These are phyloP conservation scores for Cordia subcordata DNA, from an alignment of 257 asterid genomes.

Conservation along the genomic window DNA sequence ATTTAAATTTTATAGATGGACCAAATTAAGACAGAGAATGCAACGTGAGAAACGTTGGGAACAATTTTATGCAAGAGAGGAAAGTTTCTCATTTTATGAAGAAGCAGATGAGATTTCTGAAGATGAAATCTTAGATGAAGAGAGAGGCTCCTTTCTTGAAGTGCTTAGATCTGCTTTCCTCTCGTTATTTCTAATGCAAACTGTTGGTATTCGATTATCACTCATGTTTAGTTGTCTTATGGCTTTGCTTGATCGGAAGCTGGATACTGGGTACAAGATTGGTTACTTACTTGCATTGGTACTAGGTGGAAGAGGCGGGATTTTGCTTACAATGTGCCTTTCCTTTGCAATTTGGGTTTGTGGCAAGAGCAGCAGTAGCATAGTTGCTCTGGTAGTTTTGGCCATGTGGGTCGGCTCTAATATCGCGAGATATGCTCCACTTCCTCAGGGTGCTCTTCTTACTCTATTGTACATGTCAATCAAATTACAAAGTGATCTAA, in stretches of 20 bases:
- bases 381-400: constrained; percentile 53
- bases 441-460: constrained; percentile 89
- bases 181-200: constrained; percentile 67
- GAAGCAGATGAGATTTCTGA: constrained; percentile 33
- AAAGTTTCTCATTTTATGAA: constrained; percentile 30
- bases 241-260: constrained; percentile 62
- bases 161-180: constrained; percentile 67
- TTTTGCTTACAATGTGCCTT: constrained; percentile 62
- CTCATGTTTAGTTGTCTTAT: constrained; percentile 59
- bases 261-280: constrained; percentile 74
- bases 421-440: constrained; percentile 61
- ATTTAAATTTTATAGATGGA: constrained; percentile 63
- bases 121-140: constrained; percentile 31
- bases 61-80: constrained; percentile 23
- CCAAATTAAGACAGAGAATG: constrained; percentile 50
- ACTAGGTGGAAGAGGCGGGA: constrained; percentile 66
- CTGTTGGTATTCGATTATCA: constrained; percentile 53
- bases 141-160: constrained; percentile 57
- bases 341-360: constrained; percentile 77
- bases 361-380: constrained; percentile 77
- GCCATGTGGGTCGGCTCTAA: constrained; percentile 82
- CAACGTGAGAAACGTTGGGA: constrained; percentile 45
- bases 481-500: constrained; percentile 63
- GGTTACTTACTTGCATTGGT: constrained; percentile 70
- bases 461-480: constrained; percentile 80